phyloP scores from a whole-genome alignment of 1,139 yeast genomes.

The Blastobotrys serpentis region DNA sequence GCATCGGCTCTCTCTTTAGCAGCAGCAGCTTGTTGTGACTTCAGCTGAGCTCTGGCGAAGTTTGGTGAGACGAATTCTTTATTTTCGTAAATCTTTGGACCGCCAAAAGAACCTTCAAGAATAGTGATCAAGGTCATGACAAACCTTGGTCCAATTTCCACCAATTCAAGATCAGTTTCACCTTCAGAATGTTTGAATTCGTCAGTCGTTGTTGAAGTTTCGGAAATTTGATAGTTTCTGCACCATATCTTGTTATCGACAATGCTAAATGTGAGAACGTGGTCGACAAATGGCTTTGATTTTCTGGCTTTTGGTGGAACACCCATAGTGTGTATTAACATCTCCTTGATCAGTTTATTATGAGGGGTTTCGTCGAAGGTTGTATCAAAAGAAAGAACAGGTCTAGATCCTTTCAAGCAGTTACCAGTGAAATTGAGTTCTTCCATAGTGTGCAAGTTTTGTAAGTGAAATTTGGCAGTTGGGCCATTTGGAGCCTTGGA shows the following conservation, averaged over 20 bases:
- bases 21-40: slow-evolving; percentile 74
- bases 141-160: slow-evolving; percentile 96
- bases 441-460: slow-evolving; percentile 93
- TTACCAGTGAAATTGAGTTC: slow-evolving; percentile 96
- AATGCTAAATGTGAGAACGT: slow-evolving; percentile 86
- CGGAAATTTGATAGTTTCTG: slow-evolving; percentile 90
- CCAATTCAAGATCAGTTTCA: slow-evolving; percentile 62
- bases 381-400: slow-evolving; percentile 85
- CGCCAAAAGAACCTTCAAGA: slow-evolving; percentile 95
- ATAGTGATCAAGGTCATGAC: slow-evolving; percentile 90
- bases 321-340: slow-evolving; percentile 84
- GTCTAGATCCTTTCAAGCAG: slow-evolving; percentile 93
- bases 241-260: slow-evolving; percentile 96
- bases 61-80: slow-evolving; percentile 96
- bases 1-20: slow-evolving; percentile 80
- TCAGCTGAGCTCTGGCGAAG: slow-evolving; percentile 85
- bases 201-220: slow-evolving; percentile 54
- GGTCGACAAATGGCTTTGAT: slow-evolving; percentile 92
- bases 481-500: slow-evolving; percentile 99
- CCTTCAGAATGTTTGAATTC: slow-evolving; percentile 36
- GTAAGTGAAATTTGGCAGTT: slow-evolving; percentile 87
- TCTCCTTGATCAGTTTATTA: slow-evolving; percentile 73
- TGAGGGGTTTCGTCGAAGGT: slow-evolving; percentile 68
- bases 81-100: slow-evolving; percentile 96
- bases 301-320: slow-evolving; percentile 97